Conservation (phyloP, 1,284 basidiomycete genomes). For the Sphaerobolus stellatus region DNA sequence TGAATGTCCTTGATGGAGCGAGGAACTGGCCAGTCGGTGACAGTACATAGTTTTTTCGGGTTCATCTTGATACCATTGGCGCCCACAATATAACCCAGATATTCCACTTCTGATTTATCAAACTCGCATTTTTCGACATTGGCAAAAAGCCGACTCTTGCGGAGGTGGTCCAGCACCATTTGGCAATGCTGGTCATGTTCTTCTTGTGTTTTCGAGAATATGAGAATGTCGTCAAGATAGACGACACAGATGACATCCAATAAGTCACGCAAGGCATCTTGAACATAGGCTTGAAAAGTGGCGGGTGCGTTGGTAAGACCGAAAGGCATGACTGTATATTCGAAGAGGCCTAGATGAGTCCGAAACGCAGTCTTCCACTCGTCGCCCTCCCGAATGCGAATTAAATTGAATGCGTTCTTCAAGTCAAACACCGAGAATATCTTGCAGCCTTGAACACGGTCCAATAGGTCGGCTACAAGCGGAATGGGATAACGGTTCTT, state of each 20-base stretch:
- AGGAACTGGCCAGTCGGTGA: slow-evolving; percentile 32
- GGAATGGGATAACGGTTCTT: too few relatives aligned
- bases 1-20: too few relatives aligned
- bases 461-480: too few relatives aligned
- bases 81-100: too few relatives aligned
- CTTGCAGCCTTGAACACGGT: too few relatives aligned
- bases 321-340: background rate
- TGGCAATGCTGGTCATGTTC: background rate
- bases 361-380: slow-evolving; percentile 38
- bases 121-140: too few relatives aligned
- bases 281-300: background rate
- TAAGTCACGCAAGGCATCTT: too few relatives aligned
- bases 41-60: slow-evolving; percentile 26
- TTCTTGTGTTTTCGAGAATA: background rate
- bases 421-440: too few relatives aligned
- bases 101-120: too few relatives aligned
- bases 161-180: background rate
- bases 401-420: slow-evolving; percentile 31
- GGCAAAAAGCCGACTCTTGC: slow-evolving; percentile 7
- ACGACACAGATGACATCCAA: too few relatives aligned
- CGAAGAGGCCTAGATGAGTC: slow-evolving; percentile 22
- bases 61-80: too few relatives aligned
- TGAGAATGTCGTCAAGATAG: background rate
- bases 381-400: slow-evolving; percentile 34
- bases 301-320: background rate